Evolutionary conservation across 1,139 yeast genomes (phyloP).

Genomic region (Geotrichum fermentans): DNA sequence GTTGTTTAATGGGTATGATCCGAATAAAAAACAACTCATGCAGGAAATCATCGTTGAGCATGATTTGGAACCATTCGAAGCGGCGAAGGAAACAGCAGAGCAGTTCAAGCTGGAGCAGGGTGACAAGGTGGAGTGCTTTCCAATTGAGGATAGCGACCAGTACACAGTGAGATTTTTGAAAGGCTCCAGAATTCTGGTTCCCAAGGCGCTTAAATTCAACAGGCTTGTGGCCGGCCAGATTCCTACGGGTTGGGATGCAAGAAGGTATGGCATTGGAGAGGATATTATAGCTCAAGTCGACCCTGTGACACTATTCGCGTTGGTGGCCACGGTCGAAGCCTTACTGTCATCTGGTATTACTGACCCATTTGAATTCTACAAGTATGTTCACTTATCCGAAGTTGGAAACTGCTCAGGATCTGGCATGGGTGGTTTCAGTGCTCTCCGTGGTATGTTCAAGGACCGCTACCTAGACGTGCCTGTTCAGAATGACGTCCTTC

Average conservation of each 20-base stretch:
- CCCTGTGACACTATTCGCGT: constrained; percentile 85
- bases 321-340: constrained; percentile 94
- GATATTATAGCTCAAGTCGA: constrained; percentile 93
- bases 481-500: constrained; percentile 92
- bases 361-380: constrained; percentile 96
- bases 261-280: constrained; percentile 88
- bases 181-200: constrained; percentile 87
- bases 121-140: constrained; percentile 87
- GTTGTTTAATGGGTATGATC: constrained; percentile 87
- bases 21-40: constrained; percentile 82
- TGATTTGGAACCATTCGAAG: constrained; percentile 91
- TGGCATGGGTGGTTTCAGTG: constrained; percentile 99
- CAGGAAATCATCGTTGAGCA: constrained; percentile 96
- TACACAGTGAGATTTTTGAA: constrained; percentile 82
- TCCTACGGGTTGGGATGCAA: constrained; percentile 98
- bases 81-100: constrained; percentile 91
- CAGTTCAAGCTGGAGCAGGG: constrained; percentile 93
- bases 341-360: constrained; percentile 89
- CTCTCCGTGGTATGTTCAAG: constrained; percentile 94
- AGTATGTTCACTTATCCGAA: constrained; percentile 95
- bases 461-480: constrained; percentile 89
- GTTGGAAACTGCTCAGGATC: constrained; percentile 99
- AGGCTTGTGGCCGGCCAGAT: constrained; percentile 98
- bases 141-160: constrained; percentile 84
- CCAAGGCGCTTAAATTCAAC: constrained; percentile 92